Base-by-base conservation (phyloP, 1,284 basidiomycete species). In the Mycosarcoma maydis region DNA sequence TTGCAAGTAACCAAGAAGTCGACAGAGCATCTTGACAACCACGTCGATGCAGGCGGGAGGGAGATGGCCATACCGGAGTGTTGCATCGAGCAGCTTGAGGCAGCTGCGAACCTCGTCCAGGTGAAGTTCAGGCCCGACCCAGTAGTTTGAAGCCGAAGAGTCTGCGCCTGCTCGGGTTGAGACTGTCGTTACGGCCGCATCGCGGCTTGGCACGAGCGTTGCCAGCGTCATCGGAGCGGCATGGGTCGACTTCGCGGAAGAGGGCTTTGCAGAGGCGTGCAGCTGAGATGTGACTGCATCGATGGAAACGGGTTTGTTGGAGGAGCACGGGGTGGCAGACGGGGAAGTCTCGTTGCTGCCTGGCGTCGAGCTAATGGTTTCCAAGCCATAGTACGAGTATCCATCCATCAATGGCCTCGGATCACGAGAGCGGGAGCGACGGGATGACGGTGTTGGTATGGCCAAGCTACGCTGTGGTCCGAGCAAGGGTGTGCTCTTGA, bases 371-470 rank as follows among this genome's bases (percentile, higher is more conserved):
- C 58, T 73, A 40, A 70, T 68, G 32, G 53, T 57, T 37, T 81
- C 76, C 29, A 79, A 54, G 24, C 77, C 80, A 39, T 78, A 81
- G 59, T 77, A 79, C 24, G 77, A 76, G 61, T 76, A 80, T 37
- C 78, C 76, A 11, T 74, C 69, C 24, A 55, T 41, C 23, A 77
- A 44, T n/a, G 77, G 58, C 16, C 68, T 45, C 3, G 64, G 52
- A 23, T 77, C 73, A 20, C 61, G 68, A 5, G 73, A 76, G 13
- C 69, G 68, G 11, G 73, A 62, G 2, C 74, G 69, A 23, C 57
- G 68, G 1, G 55, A 52, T 10, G 65, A 54, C 13, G 64, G 43
- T 11, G 55, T 44, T 4, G 46, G 44, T 3, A 30, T 42, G 11
- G 20, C 56, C 6, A 50, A 32, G 16, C 32, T 38, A 14, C 58